Base-by-base conservation (phyloP, 768 basidiomycete genomes). In the Kwoniella europaea region DNA sequence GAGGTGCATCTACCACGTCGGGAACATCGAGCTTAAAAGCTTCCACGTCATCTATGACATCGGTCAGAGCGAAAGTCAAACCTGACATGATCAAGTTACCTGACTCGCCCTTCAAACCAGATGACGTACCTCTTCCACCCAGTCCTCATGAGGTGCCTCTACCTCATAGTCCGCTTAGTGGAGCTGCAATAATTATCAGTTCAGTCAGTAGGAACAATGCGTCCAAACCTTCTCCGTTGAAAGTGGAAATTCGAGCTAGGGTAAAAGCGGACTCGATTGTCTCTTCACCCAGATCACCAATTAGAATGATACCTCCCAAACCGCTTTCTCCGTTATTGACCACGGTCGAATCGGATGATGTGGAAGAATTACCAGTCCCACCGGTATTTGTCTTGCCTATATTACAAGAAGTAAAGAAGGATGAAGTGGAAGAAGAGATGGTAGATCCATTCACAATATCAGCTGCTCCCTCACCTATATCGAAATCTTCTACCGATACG, bases 21-120 rank as follows among this genome's bases (percentile, higher is more conserved):
- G 35, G 73, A 53, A n/a, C 55, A 56, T 2, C 50, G 35, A 59
- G 70, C 29, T 24, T 72, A 29, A 54, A 65, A 42, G 69, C 71
- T 42, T 69, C 75, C 22, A 69, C 70, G n/a, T 35, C 74, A 35
- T 65, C 70, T 27, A 50, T 60, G 15, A 43, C 67, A n/a, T 35
- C 50, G 10, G 69, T 63, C 12, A 55, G 69, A 66, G 64, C 65
- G 2, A 71, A 61, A 60, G 69, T 71, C 41, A 65, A 56, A 41
- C 69, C 69, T 43, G 64, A 66, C 41, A 60, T 52, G 43, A 71
- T 71, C 63, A 46, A 57, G 20, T 64, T 65, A 43, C 68, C 68
- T 5, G 63, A 65, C 10, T 56, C 53, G 13, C 68, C 68, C 10
- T 29, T 60, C 29, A 58, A 20, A 50, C 55, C 68, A 1, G 15